These are phyloP conservation scores for Colletotrichum siamense DNA, from an alignment of 2,329 filamentous ascomycete species.

Conservation along the genomic window DNA sequence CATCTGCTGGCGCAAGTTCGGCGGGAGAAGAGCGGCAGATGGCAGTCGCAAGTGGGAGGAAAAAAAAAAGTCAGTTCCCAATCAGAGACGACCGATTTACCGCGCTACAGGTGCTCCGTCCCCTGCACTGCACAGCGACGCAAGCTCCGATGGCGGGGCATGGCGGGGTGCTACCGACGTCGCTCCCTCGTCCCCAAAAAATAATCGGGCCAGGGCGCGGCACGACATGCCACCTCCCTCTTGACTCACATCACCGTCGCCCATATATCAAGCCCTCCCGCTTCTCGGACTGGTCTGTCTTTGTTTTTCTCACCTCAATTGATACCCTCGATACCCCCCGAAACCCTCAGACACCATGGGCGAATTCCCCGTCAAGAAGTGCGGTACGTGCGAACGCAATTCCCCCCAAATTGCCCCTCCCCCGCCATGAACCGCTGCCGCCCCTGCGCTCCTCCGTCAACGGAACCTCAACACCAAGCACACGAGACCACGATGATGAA, in stretches of 20 bases:
- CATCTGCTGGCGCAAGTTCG: background rate
- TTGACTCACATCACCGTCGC: constrained; percentile 21
- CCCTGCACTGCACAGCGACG: background rate
- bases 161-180: constrained; percentile 23
- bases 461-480: background rate
- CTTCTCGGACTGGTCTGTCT: background rate
- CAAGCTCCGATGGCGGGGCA: constrained; percentile 25
- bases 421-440: background rate
- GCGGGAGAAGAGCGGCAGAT: background rate
- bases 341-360: constrained; percentile 23
- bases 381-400: constrained; percentile 47
- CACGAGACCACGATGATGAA: background rate
- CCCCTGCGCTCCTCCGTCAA: constrained; percentile 3
- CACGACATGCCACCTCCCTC: constrained; percentile 2
- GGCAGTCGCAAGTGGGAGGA: background rate
- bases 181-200: constrained; percentile 1
- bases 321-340: background rate
- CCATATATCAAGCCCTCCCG: background rate
- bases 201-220: constrained; percentile 5
- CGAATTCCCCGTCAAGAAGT: constrained; percentile 63
- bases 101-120: background rate
- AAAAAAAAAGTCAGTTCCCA: background rate
- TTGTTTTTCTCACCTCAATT: background rate
- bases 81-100: background rate
- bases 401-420: background rate